These are phyloP conservation scores for Saturnispora hagleri DNA, from an alignment of 805 yeast genomes.

Conservation along the genomic window DNA sequence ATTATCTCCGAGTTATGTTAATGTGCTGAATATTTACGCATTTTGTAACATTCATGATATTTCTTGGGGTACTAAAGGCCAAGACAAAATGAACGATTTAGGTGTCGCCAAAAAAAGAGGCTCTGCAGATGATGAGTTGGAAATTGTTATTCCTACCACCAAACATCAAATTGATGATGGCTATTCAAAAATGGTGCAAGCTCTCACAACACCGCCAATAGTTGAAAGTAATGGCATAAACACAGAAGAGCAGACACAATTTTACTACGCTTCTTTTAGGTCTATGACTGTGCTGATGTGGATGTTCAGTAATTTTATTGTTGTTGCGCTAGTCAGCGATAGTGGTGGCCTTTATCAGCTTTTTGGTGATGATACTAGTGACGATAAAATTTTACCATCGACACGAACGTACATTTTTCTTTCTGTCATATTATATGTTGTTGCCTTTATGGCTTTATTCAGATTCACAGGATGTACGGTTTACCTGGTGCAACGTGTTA, in stretches of 20 bases:
- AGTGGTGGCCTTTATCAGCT: slow-evolving; percentile 65
- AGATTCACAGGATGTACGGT: slow-evolving; percentile 67
- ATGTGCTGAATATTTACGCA: slow-evolving; percentile 87
- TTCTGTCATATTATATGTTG: slow-evolving; percentile 85
- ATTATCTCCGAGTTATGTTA: slow-evolving; percentile 82
- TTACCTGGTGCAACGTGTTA: slow-evolving; percentile 36
- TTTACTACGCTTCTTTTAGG: slow-evolving; percentile 85
- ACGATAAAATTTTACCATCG: slow-evolving; percentile 26
- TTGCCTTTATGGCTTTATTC: slow-evolving; percentile 80
- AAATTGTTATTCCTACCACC: slow-evolving; percentile 68
- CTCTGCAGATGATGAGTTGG: slow-evolving; percentile 55
- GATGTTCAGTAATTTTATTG: slow-evolving; percentile 78
- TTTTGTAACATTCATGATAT: slow-evolving; percentile 94
- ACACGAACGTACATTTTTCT: slow-evolving; percentile 56
- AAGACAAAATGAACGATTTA: slow-evolving; percentile 57
- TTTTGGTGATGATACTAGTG: slow-evolving; percentile 15
- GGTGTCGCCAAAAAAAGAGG: slow-evolving; percentile 63
- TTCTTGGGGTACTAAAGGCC: slow-evolving; percentile 97
- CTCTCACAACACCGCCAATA: slow-evolving; percentile 34
- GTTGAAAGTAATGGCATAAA: slow-evolving; percentile 17
- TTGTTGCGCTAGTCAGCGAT: slow-evolving; percentile 75
- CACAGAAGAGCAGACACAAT: slow-evolving; percentile 45
- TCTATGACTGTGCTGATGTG: slow-evolving; percentile 83
- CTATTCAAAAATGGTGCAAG: slow-evolving; percentile 56
- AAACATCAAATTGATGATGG: slow-evolving; percentile 65